Evolutionary conservation across 2,329 filamentous ascomycete species (phyloP).

Genomic region (Xylaria sp.): DNA sequence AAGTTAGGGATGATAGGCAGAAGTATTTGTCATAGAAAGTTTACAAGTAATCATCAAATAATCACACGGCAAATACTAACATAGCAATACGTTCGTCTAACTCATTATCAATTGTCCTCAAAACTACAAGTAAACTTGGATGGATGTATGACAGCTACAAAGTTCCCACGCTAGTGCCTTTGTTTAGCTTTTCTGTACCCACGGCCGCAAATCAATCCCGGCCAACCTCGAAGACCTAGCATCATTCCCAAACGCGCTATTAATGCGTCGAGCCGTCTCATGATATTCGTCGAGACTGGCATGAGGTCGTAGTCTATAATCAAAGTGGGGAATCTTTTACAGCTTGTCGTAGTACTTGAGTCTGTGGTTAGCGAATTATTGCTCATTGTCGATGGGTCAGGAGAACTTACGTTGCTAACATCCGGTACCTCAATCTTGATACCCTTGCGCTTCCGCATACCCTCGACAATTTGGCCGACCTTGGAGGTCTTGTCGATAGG

Average conservation of each 20-base stretch:
- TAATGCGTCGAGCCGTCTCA: constrained; percentile 52
- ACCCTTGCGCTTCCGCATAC: constrained; percentile 99
- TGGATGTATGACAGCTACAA: constrained; percentile 46
- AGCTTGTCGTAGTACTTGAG: constrained; percentile 98
- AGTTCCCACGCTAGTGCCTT: constrained; percentile 44
- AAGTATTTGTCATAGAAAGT: not conserved
- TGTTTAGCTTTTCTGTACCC: constrained; percentile 49
- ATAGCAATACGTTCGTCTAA: constrained; percentile 31
- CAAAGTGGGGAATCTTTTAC: constrained; percentile 67
- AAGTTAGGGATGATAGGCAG: too few species aligned
- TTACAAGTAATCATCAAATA: not conserved
- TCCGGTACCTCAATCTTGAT: constrained; percentile 95
- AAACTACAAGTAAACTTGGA: constrained; percentile 46
- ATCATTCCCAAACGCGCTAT: constrained; percentile 41
- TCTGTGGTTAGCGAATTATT: constrained; percentile 53
- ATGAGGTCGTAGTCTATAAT: constrained; percentile 59
- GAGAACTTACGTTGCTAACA: constrained; percentile 87
- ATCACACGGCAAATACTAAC: not conserved
- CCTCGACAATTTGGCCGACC: constrained; percentile 82
- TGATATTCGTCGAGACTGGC: constrained; percentile 55
- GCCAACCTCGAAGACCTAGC: constrained; percentile 42
- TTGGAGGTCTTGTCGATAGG: constrained; percentile 84
- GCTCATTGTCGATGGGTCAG: not conserved
- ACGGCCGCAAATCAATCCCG: constrained; percentile 46
- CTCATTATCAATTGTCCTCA: constrained; percentile 46